Base-by-base conservation (phyloP, 208 protist genomes). In the Leptomonas pyrrhocoris region DNA sequence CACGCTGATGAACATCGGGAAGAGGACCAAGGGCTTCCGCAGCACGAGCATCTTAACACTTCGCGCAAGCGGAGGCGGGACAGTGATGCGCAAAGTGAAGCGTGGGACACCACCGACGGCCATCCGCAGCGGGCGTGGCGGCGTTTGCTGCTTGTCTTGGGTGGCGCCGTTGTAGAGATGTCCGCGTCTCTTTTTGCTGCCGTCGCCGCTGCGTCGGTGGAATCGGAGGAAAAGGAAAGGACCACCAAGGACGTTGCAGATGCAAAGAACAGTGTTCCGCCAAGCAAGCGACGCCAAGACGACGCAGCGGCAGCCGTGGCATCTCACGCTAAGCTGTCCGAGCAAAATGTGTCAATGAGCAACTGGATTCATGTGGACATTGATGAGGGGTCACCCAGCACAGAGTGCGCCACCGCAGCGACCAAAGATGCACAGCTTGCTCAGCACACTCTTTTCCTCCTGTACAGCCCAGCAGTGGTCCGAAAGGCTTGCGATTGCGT, bases 331-430 rank as follows among this genome's bases (percentile, higher is more conserved):
- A 1, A 25, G 1, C 7, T 28, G 3, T 42, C 12, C 2, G 8
- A 3, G 23, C 50, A 16, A 1, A 27, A 30, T 16, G 51, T 42
- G 13, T 12, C 56, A 13, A 23, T 18, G 28, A 15, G 38, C 25
- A 36, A 38, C 36, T 77, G 71, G 71, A 7, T 71, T 2, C 71
- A 77, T 27, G 71, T 77, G 46, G 71, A 77, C 23, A 46, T 77
- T 30, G 71, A 48, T 1, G 63, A 66, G 9, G 19, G 28, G 42
- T 38, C 7, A 36, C 25, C 21, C 25, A 19, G 13, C 48, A 6
- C 9, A 43, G 36, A 43, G 34, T 36, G 36, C 13, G 19, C 43
- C 2, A 48, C 23, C 9, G 40, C 13, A 3, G 23, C 8, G 18
- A 25, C 8, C 2, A 42, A 62, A 19, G 25, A 25, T 50, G 56